Evolutionary conservation across 23 red algal species (phyloP).

Genomic region (Gracilaria caudata): DNA sequence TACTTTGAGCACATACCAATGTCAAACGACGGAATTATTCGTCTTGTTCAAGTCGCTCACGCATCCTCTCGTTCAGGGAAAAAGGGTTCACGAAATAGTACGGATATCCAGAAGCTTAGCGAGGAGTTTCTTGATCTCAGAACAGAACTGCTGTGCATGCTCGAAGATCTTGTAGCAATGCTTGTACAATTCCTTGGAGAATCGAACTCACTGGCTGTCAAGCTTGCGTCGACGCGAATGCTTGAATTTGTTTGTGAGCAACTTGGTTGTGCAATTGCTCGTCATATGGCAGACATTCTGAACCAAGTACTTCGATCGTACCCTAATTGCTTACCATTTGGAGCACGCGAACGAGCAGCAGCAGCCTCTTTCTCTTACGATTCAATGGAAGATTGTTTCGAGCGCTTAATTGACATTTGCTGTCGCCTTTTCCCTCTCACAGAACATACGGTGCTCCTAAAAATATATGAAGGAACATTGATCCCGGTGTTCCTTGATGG

Average conservation of each 20-base stretch:
- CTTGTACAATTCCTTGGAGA: slow-evolving; percentile 64
- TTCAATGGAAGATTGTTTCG: slow-evolving; percentile 79
- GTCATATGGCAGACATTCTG: slow-evolving; percentile 67
- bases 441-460: slow-evolving; percentile 70
- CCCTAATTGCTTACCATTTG: slow-evolving; percentile 39
- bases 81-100: background rate
- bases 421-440: slow-evolving; percentile 81
- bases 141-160: slow-evolving; percentile 68
- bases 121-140: slow-evolving; percentile 69
- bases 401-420: slow-evolving; percentile 74
- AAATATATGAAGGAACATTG: slow-evolving; percentile 69
- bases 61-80: background rate
- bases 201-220: slow-evolving; percentile 42
- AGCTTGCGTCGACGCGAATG: slow-evolving; percentile 58
- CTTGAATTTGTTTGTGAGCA: slow-evolving; percentile 83
- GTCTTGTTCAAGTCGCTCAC: slow-evolving; percentile 54
- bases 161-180: slow-evolving; percentile 45
- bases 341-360: slow-evolving; percentile 67
- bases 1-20: slow-evolving; percentile 74
- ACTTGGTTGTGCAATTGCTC: slow-evolving; percentile 69
- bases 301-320: slow-evolving; percentile 67
- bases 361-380: slow-evolving; percentile 76
- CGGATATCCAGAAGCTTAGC: slow-evolving; percentile 36
- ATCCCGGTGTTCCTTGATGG: slow-evolving; percentile 73
- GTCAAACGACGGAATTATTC: slow-evolving; percentile 64